Evolutionary conservation across 257 asterid species (phyloP).

Genomic region (Salvia hispanica): DNA sequence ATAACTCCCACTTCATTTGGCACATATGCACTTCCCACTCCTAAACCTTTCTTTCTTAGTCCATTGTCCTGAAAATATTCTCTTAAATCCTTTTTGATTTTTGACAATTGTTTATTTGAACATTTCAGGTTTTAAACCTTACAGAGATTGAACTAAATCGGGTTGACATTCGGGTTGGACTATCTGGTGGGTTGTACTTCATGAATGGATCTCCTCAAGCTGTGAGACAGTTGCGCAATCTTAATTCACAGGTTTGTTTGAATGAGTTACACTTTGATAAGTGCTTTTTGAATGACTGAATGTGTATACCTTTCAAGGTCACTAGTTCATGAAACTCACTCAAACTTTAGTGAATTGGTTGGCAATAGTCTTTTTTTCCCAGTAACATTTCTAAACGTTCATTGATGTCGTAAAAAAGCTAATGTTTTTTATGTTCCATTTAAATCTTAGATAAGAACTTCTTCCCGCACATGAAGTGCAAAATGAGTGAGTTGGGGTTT

Average conservation of each 20-base stretch:
- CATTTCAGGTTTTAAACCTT: slow-evolving; percentile 80
- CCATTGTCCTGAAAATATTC: neutral
- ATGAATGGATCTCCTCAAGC: slow-evolving; percentile 99
- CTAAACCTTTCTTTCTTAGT: neutral
- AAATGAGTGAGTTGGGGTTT: neutral
- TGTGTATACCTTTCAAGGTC: slow-evolving; percentile 3
- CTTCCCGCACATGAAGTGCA: neutral
- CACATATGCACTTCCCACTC: neutral
- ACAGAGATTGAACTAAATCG: slow-evolving; percentile 88
- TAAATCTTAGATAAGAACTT: neutral
- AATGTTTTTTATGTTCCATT: neutral
- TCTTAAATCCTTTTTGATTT: neutral
- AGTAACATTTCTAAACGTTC: neutral
- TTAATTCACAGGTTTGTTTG: slow-evolving; percentile 74
- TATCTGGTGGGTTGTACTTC: slow-evolving; percentile 89
- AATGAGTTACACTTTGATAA: slow-evolving; percentile 18
- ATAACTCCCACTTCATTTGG: neutral
- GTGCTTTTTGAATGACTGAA: neutral
- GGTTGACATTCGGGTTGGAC: slow-evolving; percentile 89
- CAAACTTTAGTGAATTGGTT: neutral
- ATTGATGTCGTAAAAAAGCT: slow-evolving; percentile 4
- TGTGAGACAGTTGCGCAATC: slow-evolving; percentile 81
- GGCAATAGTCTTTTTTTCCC: neutral
- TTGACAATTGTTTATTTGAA: slow-evolving; percentile 13
- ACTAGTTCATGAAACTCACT: neutral